A percentile compares a stretch with the other conserved stretches of the same genome.
phyloP scores from a whole-genome alignment of 2,329 filamentous ascomycete genomes.

The Aspergillus hiratsukae region DNA sequence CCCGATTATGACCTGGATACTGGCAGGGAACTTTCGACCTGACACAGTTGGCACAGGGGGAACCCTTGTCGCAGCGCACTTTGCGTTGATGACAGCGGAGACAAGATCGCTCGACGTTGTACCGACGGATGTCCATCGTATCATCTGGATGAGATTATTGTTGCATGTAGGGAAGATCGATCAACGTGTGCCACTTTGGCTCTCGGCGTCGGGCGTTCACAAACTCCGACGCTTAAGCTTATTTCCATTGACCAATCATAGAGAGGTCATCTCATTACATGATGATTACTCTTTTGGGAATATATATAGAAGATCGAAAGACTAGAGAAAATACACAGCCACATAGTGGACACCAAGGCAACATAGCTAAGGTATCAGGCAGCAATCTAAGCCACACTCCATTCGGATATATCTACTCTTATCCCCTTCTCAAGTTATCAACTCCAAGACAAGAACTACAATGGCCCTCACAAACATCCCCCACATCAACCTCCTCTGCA shows the following conservation, averaged over 20 bases:
- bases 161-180: background rate
- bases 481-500: slow-evolving; percentile 42
- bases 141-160: background rate
- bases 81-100: slow-evolving; percentile 28
- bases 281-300: too few species aligned
- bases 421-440: background rate
- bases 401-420: background rate
- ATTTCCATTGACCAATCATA: background rate
- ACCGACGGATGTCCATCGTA: slow-evolving; percentile 9
- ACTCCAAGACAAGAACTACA: background rate
- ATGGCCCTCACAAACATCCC: slow-evolving; percentile 32
- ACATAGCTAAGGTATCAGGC: background rate
- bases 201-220: background rate
- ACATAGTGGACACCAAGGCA: too few species aligned
- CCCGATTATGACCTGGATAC: slow-evolving; percentile 19
- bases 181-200: background rate
- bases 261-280: too few species aligned
- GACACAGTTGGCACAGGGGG: slow-evolving; percentile 20
- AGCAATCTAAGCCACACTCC: background rate
- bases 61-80: slow-evolving; percentile 22
- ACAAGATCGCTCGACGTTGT: slow-evolving; percentile 26
- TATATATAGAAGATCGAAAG: background rate
- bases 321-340: too few species aligned
- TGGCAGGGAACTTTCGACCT: slow-evolving; percentile 17
- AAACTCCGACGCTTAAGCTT: background rate